These are phyloP conservation scores for Ceratobasidium sp. DNA, from an alignment of 1,284 basidiomycete genomes.

Conservation along the genomic window DNA sequence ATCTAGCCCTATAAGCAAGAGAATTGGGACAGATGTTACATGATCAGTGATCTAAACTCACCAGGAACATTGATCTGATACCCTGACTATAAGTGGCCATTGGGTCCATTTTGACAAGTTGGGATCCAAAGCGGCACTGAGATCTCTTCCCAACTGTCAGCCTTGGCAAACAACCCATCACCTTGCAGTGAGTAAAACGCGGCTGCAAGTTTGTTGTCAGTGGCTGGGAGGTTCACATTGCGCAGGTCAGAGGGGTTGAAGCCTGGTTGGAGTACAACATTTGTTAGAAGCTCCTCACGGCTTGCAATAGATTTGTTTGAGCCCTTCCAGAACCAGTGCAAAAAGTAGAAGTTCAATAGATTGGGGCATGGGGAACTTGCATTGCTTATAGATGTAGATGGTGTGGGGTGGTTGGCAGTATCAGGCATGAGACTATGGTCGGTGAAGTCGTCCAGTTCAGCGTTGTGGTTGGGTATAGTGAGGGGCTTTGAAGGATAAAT, in stretches of 20 bases:
- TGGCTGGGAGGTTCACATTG: neutral
- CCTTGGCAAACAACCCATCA: neutral
- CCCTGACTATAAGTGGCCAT: too few relatives aligned
- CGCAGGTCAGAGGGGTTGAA: neutral
- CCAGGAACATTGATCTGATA: neutral
- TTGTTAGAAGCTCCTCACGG: neutral
- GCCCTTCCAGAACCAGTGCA: conserved; percentile 19
- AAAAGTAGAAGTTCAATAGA: conserved; percentile 3
- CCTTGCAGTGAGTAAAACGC: neutral
- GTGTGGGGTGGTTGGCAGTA: too few relatives aligned
- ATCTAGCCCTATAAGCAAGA: neutral
- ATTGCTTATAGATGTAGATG: too few relatives aligned
- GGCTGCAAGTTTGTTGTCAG: neutral
- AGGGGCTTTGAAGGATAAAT: neutral
- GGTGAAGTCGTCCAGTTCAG: neutral
- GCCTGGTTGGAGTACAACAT: neutral
- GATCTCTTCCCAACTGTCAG: conserved; percentile 31
- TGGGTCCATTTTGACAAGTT: too few relatives aligned
- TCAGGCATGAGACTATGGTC: too few relatives aligned
- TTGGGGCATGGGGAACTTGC: conserved; percentile 27
- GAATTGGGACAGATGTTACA: too few relatives aligned
- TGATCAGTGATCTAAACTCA: too few relatives aligned
- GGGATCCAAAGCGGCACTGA: conserved; percentile 8
- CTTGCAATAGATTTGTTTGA: neutral
- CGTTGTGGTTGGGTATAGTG: conserved; percentile 1